A percentile compares a stretch with the other conserved stretches of the same genome.
Evolutionary conservation across 2,329 filamentous ascomycete species (phyloP).

Genomic region (Graphilbum fragrans): DNA sequence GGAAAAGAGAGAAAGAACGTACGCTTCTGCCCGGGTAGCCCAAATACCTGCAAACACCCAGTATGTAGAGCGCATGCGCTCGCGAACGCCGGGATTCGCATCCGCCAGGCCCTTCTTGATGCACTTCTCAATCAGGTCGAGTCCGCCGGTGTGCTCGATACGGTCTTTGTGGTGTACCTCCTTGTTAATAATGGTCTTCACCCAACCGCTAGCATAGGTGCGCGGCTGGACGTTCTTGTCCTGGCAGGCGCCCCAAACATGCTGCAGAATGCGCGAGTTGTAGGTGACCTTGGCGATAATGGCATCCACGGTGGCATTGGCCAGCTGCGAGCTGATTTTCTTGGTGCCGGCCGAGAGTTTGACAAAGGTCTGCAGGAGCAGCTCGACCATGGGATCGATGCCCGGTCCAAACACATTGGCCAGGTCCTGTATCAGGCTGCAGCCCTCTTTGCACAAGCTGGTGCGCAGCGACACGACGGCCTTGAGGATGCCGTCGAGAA

Average conservation of each 20-base stretch:
- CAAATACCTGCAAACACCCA: conserved; percentile 74
- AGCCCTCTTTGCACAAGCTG: conserved; percentile 80
- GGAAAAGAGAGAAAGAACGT: conserved; percentile 21
- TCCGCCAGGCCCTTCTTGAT: conserved; percentile 83
- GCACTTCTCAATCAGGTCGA: conserved; percentile 77
- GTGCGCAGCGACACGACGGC: conserved; percentile 73
- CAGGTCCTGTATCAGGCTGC: conserved; percentile 72
- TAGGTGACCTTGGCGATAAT: conserved; percentile 74
- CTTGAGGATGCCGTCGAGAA: conserved; percentile 85
- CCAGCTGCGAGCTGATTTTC: conserved; percentile 79
- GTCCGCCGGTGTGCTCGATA: conserved; percentile 71
- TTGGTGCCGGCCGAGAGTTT: conserved; percentile 86
- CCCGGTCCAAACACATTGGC: conserved; percentile 63
- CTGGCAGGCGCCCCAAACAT: conserved; percentile 68
- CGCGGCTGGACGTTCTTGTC: conserved; percentile 91
- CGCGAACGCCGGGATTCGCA: conserved; percentile 79
- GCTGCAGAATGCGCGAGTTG: conserved; percentile 69
- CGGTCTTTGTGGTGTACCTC: conserved; percentile 68
- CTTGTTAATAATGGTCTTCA: conserved; percentile 69
- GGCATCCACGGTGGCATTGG: conserved; percentile 66
- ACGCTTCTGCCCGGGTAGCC: conserved; percentile 65
- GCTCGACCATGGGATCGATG: conserved; percentile 80
- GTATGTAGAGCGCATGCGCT: conserved; percentile 73
- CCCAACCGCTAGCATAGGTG: conserved; percentile 67
- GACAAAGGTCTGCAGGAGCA: conserved; percentile 78